Evolutionary conservation across 805 yeast species (phyloP), one percentile per base, ranked within the genome.

Genomic region (Cyberlindnera amylophila): DNA sequence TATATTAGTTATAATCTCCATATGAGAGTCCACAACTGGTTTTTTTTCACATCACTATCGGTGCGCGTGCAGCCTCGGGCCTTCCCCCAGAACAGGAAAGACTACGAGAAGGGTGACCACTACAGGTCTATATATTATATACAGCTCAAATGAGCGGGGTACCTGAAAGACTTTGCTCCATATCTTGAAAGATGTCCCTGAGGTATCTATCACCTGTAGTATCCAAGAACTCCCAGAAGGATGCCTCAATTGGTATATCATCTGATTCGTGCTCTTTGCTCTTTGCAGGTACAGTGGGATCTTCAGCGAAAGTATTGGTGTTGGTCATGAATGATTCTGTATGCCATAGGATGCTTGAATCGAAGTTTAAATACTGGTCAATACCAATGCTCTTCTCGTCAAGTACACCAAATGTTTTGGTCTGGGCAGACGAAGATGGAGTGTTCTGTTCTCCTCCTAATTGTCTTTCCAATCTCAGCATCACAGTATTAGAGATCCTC

Each of bases 151-250:
- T n/a, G n/a, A n/a, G n/a, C n/a, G n/a, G 27, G 27, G 27, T 11
- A 23, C 7, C 27, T 13, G 36, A 13, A 4, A 33, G 17, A 14
- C 36, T 21, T 7, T 13, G 16, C 21, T 60, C 65, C 57, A 62
- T 52, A 39, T 63, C 64, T 37, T 47, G 48, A 36, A 57, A 60
- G 14, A 62, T 52, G 34, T 57, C 62, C 24, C 61, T 48, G 14
- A 62, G 38, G 40, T 54, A 59, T 23, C 45, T 49, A 34, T 62
- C 66, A 13, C 64, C 64, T 0, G 64, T 59, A 27, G 49, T 46
- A 28, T 60, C 58, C 29, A 62, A 42, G 38, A 62, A 62, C 39
- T 61, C 64, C 66, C 65, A 61, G 6, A 62, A 52, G 7, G 31
- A 18, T 2, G 34, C 32, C 13, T 40, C 43, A n/a, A 40, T 40